A percentile compares a stretch with the other conserved stretches of the same genome.
phyloP scores from a whole-genome alignment of 129 eudicot genomes.

The Pittosporum tobira region DNA sequence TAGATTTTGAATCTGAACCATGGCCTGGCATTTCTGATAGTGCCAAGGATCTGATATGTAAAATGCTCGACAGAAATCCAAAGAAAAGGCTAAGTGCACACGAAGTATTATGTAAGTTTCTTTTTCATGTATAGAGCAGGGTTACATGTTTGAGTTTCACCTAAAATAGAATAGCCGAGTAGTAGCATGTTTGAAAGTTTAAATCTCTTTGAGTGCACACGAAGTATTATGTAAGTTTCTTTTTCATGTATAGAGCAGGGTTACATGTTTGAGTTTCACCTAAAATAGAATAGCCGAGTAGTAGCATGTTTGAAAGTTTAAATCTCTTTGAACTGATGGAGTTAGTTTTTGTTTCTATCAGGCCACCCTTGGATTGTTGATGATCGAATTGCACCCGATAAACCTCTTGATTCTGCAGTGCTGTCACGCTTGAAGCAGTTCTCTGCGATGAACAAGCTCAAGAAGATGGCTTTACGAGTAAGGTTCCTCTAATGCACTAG shows the following conservation, averaged over 20 bases:
- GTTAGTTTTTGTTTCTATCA: constrained; percentile 19
- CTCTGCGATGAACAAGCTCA: constrained; percentile 95
- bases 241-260: constrained; percentile 1
- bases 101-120: constrained; percentile 77
- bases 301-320: neutral
- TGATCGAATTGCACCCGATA: constrained; percentile 82
- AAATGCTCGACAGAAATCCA: constrained; percentile 86
- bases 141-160: neutral
- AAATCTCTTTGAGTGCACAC: constrained; percentile 58
- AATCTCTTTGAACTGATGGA: neutral
- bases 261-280: neutral
- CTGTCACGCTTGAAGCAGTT: constrained; percentile 84
- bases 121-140: constrained; percentile 5
- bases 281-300: neutral
- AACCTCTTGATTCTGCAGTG: constrained; percentile 94
- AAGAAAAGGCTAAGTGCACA: constrained; percentile 83
- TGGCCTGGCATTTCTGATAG: constrained; percentile 85
- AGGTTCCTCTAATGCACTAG: constrained; percentile 4
- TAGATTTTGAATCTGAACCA: constrained; percentile 86
- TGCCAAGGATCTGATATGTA: constrained; percentile 79
- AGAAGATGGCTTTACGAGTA: constrained; percentile 98
- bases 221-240: constrained; percentile 77
- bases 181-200: neutral
- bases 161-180: neutral
- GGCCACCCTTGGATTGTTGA: constrained; percentile 99